phyloP scores from a whole-genome alignment of 78 protist genomes.

The Paulinella micropora region DNA sequence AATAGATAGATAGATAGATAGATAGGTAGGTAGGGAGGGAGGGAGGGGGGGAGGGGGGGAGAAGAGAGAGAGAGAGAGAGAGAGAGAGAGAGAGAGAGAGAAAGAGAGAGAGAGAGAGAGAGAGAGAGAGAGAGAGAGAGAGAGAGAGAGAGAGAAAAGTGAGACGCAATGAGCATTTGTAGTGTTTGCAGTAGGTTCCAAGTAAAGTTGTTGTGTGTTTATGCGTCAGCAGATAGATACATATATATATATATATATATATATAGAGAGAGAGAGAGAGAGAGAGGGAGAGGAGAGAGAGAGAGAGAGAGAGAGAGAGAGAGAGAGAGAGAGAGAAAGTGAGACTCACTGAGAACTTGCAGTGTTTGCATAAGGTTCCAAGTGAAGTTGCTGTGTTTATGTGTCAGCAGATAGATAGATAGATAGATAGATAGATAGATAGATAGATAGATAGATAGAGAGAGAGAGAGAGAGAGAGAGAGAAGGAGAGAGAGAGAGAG shows the following conservation, averaged over 20 bases:
- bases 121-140: not conserved
- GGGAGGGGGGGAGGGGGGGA: not conserved
- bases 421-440: too few relatives aligned
- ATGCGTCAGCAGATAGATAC: not conserved
- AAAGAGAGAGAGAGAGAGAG: not conserved
- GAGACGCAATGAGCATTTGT: not conserved
- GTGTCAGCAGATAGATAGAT: too few relatives aligned
- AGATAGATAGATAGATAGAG: too few relatives aligned
- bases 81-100: not conserved
- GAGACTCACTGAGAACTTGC: too few relatives aligned
- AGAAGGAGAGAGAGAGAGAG: too few relatives aligned
- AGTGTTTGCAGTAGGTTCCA: not conserved
- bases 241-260: not conserved
- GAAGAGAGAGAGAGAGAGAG: not conserved
- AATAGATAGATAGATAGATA: not conserved
- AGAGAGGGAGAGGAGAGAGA: too few relatives aligned
- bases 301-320: too few relatives aligned
- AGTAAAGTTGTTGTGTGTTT: not conserved
- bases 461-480: too few relatives aligned
- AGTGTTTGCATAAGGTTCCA: too few relatives aligned
- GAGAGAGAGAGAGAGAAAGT: too few relatives aligned
- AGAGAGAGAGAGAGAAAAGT: not conserved
- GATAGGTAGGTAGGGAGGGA: not conserved
- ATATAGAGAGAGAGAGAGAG: too few relatives aligned
- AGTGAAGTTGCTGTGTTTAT: too few relatives aligned